Conservation (phyloP, 495 filamentous ascomycete genomes). For the Corynascus novoguineensis region DNA sequence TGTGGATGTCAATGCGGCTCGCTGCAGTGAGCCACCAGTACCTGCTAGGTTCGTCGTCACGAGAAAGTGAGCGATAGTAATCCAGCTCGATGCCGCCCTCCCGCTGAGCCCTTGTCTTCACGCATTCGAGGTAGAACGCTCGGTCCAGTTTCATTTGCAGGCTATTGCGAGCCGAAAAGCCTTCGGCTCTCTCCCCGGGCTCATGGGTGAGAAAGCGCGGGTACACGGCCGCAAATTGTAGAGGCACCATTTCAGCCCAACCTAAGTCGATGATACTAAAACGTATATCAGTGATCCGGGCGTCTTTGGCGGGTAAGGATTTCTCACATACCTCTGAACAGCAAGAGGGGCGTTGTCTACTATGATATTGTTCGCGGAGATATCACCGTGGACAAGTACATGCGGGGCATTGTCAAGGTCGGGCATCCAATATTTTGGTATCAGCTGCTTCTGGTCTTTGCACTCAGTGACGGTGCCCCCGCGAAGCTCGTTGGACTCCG, state of each 20-base stretch:
- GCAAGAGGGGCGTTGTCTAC: background rate
- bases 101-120: background rate
- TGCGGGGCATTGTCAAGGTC: background rate
- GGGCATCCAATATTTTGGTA: conserved; percentile 2
- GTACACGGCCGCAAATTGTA: conserved; percentile 1
- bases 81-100: conserved; percentile 3
- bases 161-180: background rate
- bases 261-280: background rate
- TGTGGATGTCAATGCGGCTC: conserved; percentile 1
- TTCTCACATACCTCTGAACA: background rate
- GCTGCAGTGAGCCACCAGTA: conserved; percentile 1
- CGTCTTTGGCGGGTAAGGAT: background rate
- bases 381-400: background rate
- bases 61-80: background rate
- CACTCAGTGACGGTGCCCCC: background rate
- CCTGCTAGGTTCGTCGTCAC: background rate
- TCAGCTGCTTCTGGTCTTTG: conserved; percentile 1
- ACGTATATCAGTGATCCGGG: background rate
- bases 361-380: conserved; percentile 2
- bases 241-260: conserved; percentile 1
- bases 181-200: background rate
- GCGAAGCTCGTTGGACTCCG: background rate
- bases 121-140: conserved; percentile 2
- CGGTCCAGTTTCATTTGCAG: background rate
- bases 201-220: conserved; percentile 2